Evolutionary conservation across 169 alveolate species (phyloP), one percentile per base, ranked within the genome.

Genomic region (Neospora caninum): DNA sequence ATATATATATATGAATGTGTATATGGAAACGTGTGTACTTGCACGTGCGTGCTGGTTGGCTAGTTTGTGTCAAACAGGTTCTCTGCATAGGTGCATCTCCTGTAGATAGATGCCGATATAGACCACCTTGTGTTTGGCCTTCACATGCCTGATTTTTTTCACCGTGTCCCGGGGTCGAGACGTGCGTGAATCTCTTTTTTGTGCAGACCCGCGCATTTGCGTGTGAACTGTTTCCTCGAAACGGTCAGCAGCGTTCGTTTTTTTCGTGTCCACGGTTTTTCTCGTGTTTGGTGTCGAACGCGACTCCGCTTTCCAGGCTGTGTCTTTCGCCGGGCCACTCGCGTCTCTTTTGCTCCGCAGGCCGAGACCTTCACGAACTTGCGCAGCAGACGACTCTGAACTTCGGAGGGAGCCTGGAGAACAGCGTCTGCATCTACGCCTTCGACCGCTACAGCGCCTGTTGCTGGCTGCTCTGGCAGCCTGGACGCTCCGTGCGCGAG

Each of bases 391-490:
- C 89, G 89, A 82, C 89, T 64, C 67, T 82, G 89, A 38, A 82
- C 36, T 82, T 82, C 39, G 89, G 67, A 38, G 89, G 89, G 7
- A 82, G 31, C 41, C 41, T 82, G 38, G 89, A 82, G 25, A 36
- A 82, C 64, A 42, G 69, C 67, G 89, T 82, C 64, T 82, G 89
- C 67, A 42, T 82, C 41, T 82, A 82, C 89, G 89, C 89, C 89
- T 82, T 82, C 27, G 89, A 82, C 38, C 41, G 89, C 22, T 43
- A 38, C 41, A 82, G 89, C 89, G 64, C 53, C 34, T 82, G 89
- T 49, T 82, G 89, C 89, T 82, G 89, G 89, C 89, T 82, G 64
- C 73, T 93, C 73, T 93, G 95, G 95, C 95, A 93, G 67, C 95
- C 95, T 69, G 95, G 95, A 0, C 89, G 80, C 45, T 69, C 58